These are phyloP conservation scores for Obelidium mucronatum DNA, from an alignment of 192 early-diverging fungal genomes.

Conservation along the genomic window DNA sequence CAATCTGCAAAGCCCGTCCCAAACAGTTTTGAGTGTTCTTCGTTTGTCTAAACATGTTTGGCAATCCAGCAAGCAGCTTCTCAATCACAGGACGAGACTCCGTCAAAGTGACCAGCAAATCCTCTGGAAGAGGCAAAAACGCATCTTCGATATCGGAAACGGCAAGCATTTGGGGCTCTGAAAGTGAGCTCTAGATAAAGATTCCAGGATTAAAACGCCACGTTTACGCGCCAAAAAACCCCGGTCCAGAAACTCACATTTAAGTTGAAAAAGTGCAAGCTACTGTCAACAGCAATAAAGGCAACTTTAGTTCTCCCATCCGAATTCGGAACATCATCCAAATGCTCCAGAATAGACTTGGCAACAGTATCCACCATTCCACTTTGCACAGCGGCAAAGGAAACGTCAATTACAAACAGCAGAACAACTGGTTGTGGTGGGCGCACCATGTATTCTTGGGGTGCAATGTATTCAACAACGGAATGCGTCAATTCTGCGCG, in stretches of 20 bases:
- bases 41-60: slow-evolving; percentile 87
- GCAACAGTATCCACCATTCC: slow-evolving; percentile 83
- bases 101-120: slow-evolving; percentile 86
- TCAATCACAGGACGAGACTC: slow-evolving; percentile 83
- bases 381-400: slow-evolving; percentile 85
- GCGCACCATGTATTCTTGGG: slow-evolving; percentile 97
- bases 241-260: slow-evolving; percentile 47
- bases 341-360: slow-evolving; percentile 77
- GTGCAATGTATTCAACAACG: slow-evolving; percentile 94
- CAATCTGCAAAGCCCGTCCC: slow-evolving; percentile 84
- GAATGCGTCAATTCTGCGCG: slow-evolving; percentile 89
- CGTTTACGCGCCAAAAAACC: slow-evolving; percentile 34
- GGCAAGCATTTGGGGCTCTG: slow-evolving; percentile 94
- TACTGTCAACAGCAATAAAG: slow-evolving; percentile 88
- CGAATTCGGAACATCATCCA: slow-evolving; percentile 86
- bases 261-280: slow-evolving; percentile 93
- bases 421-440: slow-evolving; percentile 97
- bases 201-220: neutral
- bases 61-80: slow-evolving; percentile 72
- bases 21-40: slow-evolving; percentile 79
- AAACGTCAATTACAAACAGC: slow-evolving; percentile 95
- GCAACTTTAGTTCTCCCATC: slow-evolving; percentile 90
- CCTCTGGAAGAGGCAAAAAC: slow-evolving; percentile 87
- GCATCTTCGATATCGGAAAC: slow-evolving; percentile 91
- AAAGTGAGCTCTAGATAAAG: slow-evolving; percentile 42